A percentile compares a stretch with the other conserved stretches of the same genome.
These are phyloP conservation scores for Paraconiothyrium brasiliense DNA, from an alignment of 2,329 filamentous ascomycete genomes.

Conservation along the genomic window DNA sequence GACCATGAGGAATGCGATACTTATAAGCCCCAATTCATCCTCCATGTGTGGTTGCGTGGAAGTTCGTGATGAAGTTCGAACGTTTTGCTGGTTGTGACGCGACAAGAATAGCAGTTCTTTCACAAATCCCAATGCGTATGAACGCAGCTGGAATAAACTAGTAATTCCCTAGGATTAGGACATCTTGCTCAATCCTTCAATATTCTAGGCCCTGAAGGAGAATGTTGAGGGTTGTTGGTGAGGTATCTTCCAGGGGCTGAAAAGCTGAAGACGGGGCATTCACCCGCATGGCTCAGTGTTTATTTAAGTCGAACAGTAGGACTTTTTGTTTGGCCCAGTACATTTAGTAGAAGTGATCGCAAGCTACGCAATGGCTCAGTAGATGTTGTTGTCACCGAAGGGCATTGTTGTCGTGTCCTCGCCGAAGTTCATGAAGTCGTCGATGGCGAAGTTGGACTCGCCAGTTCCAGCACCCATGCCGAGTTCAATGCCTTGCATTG, in stretches of 20 bases:
- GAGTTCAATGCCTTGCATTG: constrained; percentile 19
- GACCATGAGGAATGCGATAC: background rate
- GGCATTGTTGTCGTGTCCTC: constrained; percentile 26
- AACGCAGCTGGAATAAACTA: too few species aligned
- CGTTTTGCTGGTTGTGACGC: too few species aligned
- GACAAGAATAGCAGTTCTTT: too few species aligned
- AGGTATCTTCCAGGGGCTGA: background rate
- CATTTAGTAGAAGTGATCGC: too few species aligned
- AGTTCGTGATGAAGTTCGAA: too few species aligned
- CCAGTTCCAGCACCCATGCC: constrained; percentile 10
- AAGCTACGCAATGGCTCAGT: background rate
- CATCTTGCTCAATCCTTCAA: background rate
- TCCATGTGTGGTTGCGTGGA: too few species aligned
- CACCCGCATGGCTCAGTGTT: background rate
- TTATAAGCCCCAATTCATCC: background rate
- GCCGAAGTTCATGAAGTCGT: constrained; percentile 52
- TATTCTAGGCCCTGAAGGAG: background rate
- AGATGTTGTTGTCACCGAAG: constrained; percentile 14
- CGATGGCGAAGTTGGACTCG: constrained; percentile 23
- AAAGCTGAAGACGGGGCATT: background rate
- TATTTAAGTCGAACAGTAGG: background rate
- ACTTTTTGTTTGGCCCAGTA: too few species aligned
- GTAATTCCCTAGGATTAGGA: too few species aligned
- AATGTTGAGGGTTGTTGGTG: background rate
- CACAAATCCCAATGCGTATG: too few species aligned